A percentile compares a stretch with the other conserved stretches of the same genome.
phyloP scores from a whole-genome alignment of 208 protist genomes.

The Endotrypanum monterogeii region DNA sequence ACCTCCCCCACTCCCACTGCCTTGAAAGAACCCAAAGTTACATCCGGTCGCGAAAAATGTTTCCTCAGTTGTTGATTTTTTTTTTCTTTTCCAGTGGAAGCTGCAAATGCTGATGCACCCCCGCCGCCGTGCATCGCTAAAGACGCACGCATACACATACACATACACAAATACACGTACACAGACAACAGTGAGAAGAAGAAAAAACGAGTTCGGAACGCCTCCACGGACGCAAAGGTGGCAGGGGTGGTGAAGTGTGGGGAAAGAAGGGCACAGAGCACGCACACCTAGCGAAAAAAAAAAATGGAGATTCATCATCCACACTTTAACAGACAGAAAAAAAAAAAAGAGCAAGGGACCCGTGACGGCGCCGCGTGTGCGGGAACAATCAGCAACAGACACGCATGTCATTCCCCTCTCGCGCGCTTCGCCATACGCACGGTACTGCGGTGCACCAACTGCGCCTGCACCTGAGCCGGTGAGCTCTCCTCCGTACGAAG shows the following conservation, averaged over 20 bases:
- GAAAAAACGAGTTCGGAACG: neutral
- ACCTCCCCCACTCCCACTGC: too few species aligned
- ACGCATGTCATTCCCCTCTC: conserved; percentile 11
- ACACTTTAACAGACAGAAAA: too few species aligned
- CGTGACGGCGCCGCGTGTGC: neutral
- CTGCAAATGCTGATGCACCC: too few species aligned
- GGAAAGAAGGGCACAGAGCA: neutral
- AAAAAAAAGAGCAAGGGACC: neutral
- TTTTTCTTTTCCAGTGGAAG: too few species aligned
- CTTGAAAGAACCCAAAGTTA: too few species aligned
- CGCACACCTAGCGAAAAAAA: neutral
- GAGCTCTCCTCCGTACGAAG: conserved; percentile 24
- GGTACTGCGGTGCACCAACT: conserved; percentile 59
- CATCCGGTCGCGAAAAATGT: too few species aligned
- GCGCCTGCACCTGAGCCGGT: conserved; percentile 35
- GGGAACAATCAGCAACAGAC: neutral
- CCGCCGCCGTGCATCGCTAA: neutral
- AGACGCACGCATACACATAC: conserved; percentile 4
- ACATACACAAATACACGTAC: conserved; percentile 19
- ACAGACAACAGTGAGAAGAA: neutral
- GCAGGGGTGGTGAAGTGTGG: too few species aligned
- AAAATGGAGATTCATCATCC: neutral
- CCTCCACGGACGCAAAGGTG: too few species aligned
- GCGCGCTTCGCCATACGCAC: conserved; percentile 32
- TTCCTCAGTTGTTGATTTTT: too few species aligned